These are phyloP conservation scores for Conidiobolus incongruus DNA, from an alignment of 371 early-diverging fungal species.

Conservation along the genomic window DNA sequence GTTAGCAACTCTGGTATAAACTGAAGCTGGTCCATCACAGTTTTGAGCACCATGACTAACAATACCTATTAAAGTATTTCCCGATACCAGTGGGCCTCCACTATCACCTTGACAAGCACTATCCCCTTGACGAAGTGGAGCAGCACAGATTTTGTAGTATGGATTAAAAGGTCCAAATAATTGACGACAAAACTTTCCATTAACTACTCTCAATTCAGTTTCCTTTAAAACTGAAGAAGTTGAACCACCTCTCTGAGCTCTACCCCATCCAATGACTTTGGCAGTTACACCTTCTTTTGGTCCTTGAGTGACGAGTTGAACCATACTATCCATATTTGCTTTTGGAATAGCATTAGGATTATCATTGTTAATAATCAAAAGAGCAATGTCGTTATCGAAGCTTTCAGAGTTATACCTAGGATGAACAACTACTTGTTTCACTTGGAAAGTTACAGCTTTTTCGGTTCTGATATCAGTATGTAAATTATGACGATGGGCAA, in stretches of 20 bases:
- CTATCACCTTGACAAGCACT: conserved; percentile 1
- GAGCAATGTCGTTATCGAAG: not conserved
- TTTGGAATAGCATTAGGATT: not conserved
- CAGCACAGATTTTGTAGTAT: too few relatives aligned
- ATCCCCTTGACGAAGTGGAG: not conserved
- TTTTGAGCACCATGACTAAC: not conserved
- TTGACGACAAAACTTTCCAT: too few relatives aligned
- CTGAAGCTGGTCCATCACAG: not conserved
- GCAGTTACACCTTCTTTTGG: not conserved
- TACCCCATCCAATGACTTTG: too few relatives aligned
- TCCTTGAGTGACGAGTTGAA: not conserved
- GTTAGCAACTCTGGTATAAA: not conserved
- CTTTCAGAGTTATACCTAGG: not conserved
- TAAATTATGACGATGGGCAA: not conserved
- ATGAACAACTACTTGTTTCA: not conserved
- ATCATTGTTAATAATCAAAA: not conserved
- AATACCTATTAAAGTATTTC: not conserved
- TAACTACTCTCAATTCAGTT: too few relatives aligned
- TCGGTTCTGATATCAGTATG: not conserved
- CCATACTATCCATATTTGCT: not conserved
- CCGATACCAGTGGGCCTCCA: not conserved
- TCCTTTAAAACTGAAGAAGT: too few relatives aligned
- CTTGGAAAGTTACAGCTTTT: not conserved
- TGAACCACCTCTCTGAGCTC: too few relatives aligned
- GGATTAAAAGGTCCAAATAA: too few relatives aligned